These are phyloP conservation scores for Fusarium sp. DNA, from an alignment of 2,329 filamentous ascomycete genomes.

Conservation along the genomic window DNA sequence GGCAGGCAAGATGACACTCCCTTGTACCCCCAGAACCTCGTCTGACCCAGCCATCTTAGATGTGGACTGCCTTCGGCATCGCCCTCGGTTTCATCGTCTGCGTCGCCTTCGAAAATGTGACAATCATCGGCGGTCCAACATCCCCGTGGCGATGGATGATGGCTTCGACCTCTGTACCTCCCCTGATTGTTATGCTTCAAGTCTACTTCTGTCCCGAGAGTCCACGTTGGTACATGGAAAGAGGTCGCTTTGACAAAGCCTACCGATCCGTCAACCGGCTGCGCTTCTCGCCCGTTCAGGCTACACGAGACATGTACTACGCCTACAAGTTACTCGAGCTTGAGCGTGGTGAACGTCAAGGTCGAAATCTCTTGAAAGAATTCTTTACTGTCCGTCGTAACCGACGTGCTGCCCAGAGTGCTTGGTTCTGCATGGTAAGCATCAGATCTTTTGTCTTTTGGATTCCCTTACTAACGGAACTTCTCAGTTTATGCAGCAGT, in stretches of 20 bases:
- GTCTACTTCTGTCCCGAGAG: conserved; percentile 65
- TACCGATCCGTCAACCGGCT: conserved; percentile 56
- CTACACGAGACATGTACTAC: conserved; percentile 61
- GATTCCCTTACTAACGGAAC: background rate
- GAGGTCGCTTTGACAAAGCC: conserved; percentile 56
- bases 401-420: conserved; percentile 49
- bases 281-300: conserved; percentile 58
- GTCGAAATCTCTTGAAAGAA: conserved; percentile 47
- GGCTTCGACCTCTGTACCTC: conserved; percentile 63
- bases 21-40: rapidly evolving
- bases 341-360: conserved; percentile 44
- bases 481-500: conserved; percentile 48
- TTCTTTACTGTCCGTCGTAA: conserved; percentile 52
- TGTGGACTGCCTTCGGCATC: conserved; percentile 51
- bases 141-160: conserved; percentile 53
- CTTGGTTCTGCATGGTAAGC: conserved; percentile 51
- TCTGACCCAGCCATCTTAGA: conserved; percentile 8
- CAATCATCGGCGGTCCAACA: conserved; percentile 48
- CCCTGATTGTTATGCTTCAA: conserved; percentile 59
- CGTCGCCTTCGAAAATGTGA: conserved; percentile 44
- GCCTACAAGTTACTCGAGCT: conserved; percentile 53
- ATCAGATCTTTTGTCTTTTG: rapidly evolving
- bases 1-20: conserved; percentile 35
- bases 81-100: conserved; percentile 52
- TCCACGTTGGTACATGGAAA: conserved; percentile 64